A percentile compares a stretch with the other conserved stretches of the same genome.
Conservation (phyloP, 257 asterid genomes). For the Thymus quinquecostatus region DNA sequence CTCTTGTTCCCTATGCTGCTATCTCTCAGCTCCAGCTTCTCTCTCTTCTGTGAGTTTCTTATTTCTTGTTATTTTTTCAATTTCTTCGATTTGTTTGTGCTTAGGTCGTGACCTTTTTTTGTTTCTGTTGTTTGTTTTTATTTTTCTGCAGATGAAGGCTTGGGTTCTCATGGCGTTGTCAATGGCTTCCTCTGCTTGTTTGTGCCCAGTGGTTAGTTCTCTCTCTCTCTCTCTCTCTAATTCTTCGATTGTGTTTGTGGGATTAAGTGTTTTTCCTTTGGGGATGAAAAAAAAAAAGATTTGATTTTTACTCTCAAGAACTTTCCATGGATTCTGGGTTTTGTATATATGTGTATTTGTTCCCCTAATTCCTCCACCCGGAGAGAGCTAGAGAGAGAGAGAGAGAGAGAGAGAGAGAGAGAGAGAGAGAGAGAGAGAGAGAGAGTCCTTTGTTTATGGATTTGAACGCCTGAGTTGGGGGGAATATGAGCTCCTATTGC, state of each 20-base stretch:
- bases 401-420: constrained; percentile 3
- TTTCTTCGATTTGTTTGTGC: constrained; percentile 17
- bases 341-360: not conserved
- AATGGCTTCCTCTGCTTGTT: constrained; percentile 56
- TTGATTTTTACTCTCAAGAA: constrained; percentile 5
- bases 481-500: constrained; percentile 17
- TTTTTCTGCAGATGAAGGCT: constrained; percentile 52
- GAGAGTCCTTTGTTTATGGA: constrained; percentile 4
- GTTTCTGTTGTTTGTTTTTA: not conserved
- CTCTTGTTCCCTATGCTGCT: constrained; percentile 53
- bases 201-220: constrained; percentile 67
- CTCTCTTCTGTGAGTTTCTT: constrained; percentile 63
- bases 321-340: not conserved
- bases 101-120: constrained; percentile 2
- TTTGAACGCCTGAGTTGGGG: constrained; percentile 19
- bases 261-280: not conserved
- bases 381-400: not conserved
- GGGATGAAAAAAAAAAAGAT: not conserved
- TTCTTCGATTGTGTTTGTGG: not conserved
- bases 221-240: not conserved
- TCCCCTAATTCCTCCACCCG: not conserved
- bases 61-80: not conserved
- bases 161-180: constrained; percentile 33
- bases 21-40: constrained; percentile 47
- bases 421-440: not conserved